A percentile compares a stretch with the other conserved stretches of the same genome.
Evolutionary conservation across 306 rosid species (phyloP).

Genomic region (Phaseolus lunatus): DNA sequence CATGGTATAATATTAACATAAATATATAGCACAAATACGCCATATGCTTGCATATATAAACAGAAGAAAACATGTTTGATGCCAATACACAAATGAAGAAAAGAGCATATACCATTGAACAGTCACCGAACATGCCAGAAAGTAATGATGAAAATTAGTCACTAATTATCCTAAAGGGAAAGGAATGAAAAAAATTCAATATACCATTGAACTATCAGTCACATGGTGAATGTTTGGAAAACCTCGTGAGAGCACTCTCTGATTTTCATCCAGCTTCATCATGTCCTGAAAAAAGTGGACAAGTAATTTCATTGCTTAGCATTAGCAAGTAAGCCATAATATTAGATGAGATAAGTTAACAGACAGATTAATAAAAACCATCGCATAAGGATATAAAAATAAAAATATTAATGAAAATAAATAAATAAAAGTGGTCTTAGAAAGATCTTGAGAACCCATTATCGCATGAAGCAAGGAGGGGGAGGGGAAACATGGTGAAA

Average conservation of each 20-base stretch:
- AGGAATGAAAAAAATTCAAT: constrained; percentile 16
- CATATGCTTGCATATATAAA: constrained; percentile 12
- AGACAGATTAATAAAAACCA: no score
- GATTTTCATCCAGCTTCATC: constrained; percentile 87
- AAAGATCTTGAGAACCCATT: no score
- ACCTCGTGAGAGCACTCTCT: constrained; percentile 68
- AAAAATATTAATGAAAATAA: no score
- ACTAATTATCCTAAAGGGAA: constrained; percentile 26
- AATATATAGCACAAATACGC: constrained; percentile 25
- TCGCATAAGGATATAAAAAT: no score
- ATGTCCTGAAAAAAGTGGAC: constrained; percentile 64
- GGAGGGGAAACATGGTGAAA: no score
- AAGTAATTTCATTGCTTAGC: constrained; percentile 18
- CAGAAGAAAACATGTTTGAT: constrained; percentile 10
- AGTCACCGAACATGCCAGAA: constrained; percentile 49
- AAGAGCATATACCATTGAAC: constrained; percentile 53
- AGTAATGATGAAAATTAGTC: constrained; percentile 12
- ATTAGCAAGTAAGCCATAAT: not conserved
- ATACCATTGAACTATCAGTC: constrained; percentile 77
- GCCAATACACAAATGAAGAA: constrained; percentile 18
- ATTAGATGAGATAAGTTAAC: no score
- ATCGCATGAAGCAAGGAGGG: no score
- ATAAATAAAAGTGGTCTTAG: no score
- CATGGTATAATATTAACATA: not conserved
- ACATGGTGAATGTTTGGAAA: constrained; percentile 78